A percentile compares a stretch with the other conserved stretches of the same genome.
These are phyloP conservation scores for Candida schatavii DNA, from an alignment of 805 yeast genomes.

Conservation along the genomic window DNA sequence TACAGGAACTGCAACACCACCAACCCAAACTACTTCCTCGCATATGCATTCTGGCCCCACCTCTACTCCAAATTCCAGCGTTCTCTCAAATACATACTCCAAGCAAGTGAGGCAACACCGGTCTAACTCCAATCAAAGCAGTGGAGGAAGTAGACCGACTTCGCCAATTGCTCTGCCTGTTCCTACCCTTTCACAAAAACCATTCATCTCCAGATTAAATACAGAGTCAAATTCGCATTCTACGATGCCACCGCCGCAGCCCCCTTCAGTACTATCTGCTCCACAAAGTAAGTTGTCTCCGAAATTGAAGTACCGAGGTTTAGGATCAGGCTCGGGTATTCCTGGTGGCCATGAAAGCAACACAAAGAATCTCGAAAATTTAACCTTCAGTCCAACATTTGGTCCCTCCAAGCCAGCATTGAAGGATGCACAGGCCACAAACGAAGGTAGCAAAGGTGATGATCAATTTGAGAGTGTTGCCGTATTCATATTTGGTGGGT, in stretches of 20 bases:
- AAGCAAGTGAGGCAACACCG: conserved; percentile 31
- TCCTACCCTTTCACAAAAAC: conserved; percentile 1
- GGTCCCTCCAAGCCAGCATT: background rate
- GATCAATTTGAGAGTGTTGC: conserved; percentile 15
- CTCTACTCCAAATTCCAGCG: background rate
- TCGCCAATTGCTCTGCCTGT: conserved; percentile 16
- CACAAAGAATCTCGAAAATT: background rate
- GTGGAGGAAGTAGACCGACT: conserved; percentile 17
- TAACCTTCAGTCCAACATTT: background rate
- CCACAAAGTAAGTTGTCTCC: background rate
- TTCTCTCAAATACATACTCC: conserved; percentile 24
- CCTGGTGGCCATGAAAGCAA: background rate
- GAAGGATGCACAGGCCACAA: conserved; percentile 10
- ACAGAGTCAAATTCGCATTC: background rate
- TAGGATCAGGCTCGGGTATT: too few relatives aligned
- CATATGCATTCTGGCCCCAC: background rate
- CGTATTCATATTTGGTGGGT: conserved; percentile 41
- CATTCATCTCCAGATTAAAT: conserved; percentile 1
- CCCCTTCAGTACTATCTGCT: background rate
- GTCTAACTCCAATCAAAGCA: conserved; percentile 19
- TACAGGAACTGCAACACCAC: background rate
- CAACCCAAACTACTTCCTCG: background rate
- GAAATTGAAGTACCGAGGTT: background rate
- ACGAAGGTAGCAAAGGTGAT: conserved; percentile 14
- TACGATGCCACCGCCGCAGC: background rate